These are phyloP conservation scores for Huntiella bhutanensis DNA, from an alignment of 2,329 filamentous ascomycete species.

Conservation along the genomic window DNA sequence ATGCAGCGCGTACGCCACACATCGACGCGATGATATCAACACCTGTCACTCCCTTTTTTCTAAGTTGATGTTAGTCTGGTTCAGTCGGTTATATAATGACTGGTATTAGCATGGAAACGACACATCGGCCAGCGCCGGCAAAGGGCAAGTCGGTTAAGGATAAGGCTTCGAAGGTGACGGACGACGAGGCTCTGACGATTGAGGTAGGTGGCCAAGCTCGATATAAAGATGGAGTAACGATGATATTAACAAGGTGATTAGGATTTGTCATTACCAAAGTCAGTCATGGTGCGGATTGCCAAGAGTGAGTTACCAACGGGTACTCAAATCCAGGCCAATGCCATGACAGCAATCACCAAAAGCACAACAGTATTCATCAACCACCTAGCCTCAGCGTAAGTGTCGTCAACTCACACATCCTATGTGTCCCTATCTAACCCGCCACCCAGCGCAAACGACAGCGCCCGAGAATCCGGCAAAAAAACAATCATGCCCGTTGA, in stretches of 20 bases:
- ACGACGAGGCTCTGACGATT: slow-evolving; percentile 27
- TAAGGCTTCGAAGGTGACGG: slow-evolving; percentile 14
- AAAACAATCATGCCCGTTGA: slow-evolving; percentile 63
- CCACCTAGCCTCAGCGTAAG: slow-evolving; percentile 57
- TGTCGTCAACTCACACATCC: slow-evolving; percentile 11
- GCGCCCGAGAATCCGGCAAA: slow-evolving; percentile 45
- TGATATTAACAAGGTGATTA: background rate
- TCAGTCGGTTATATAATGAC: background rate
- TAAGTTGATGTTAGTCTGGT: no score
- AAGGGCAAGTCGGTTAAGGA: slow-evolving; percentile 17
- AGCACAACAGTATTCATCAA: slow-evolving; percentile 71
- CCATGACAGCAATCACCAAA: slow-evolving; percentile 60
- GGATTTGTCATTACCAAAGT: slow-evolving; percentile 63
- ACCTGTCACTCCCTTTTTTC: no score
- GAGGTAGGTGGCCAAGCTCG: slow-evolving; percentile 24
- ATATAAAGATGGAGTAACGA: background rate
- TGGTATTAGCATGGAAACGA: slow-evolving; percentile 12
- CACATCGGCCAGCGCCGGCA: slow-evolving; percentile 15
- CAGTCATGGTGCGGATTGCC: slow-evolving; percentile 60
- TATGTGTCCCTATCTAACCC: background rate
- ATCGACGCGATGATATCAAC: no score
- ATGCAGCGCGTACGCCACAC: no score
- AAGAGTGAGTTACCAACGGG: slow-evolving; percentile 66
- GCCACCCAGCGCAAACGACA: slow-evolving; percentile 46
- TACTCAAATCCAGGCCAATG: slow-evolving; percentile 69